Conservation (phyloP, 192 early-diverging fungal species). For the Coemansia sp. region DNA sequence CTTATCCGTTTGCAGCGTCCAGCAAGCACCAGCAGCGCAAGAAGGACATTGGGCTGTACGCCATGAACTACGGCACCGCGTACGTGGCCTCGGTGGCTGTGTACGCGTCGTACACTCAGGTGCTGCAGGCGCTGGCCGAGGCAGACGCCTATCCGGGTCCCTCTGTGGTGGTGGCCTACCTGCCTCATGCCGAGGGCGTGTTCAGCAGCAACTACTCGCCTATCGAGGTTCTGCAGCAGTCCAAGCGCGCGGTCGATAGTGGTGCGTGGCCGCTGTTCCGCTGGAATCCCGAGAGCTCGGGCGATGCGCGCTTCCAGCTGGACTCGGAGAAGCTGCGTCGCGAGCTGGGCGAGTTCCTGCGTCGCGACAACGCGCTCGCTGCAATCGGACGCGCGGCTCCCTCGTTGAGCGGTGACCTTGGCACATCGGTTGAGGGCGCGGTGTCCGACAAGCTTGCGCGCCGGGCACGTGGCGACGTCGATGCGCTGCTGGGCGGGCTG, state of each 20-base stretch:
- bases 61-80: constrained; percentile 88
- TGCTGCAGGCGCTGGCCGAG: constrained; percentile 82
- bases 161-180: constrained; percentile 84
- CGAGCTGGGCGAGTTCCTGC: constrained; percentile 78
- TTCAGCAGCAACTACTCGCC: constrained; percentile 56
- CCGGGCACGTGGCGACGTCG: constrained; percentile 68
- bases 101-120: constrained; percentile 85
- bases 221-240: constrained; percentile 81
- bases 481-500: constrained; percentile 68
- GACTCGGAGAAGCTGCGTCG: constrained; percentile 67
- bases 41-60: constrained; percentile 95
- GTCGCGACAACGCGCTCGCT: constrained; percentile 81
- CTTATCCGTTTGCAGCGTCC: constrained; percentile 63
- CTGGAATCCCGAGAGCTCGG: constrained; percentile 80
- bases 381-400: constrained; percentile 71
- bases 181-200: constrained; percentile 62
- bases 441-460: constrained; percentile 58
- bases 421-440: constrained; percentile 65
- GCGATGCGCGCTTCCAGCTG: constrained; percentile 57
- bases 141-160: constrained; percentile 89
- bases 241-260: constrained; percentile 85
- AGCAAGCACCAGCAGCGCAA: constrained; percentile 66
- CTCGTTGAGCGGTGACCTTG: constrained; percentile 56
- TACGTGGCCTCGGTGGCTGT: constrained; percentile 92
- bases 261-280: constrained; percentile 95